These are phyloP conservation scores for Entomortierella parvispora DNA, from an alignment of 192 early-diverging fungal genomes.

Conservation along the genomic window DNA sequence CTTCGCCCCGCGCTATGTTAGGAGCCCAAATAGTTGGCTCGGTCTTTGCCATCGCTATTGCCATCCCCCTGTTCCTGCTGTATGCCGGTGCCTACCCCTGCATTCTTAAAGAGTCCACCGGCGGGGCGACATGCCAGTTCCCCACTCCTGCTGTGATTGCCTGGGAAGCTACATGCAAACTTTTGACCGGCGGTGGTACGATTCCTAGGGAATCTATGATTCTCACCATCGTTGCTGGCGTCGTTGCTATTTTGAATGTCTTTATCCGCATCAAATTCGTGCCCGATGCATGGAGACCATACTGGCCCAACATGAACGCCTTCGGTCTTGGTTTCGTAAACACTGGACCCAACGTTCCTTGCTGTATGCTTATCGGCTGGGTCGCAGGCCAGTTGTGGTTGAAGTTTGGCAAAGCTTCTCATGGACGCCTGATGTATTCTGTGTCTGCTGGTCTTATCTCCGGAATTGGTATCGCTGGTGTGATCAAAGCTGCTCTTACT, in stretches of 20 bases:
- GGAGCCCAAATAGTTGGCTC: slow-evolving; percentile 70
- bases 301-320: slow-evolving; percentile 69
- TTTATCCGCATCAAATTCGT: slow-evolving; percentile 56
- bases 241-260: slow-evolving; percentile 49
- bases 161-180: slow-evolving; percentile 55
- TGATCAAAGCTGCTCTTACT: slow-evolving; percentile 58
- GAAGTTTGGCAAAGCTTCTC: slow-evolving; percentile 9
- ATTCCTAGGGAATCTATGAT: slow-evolving; percentile 53
- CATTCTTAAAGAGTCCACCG: slow-evolving; percentile 37
- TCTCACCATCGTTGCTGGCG: slow-evolving; percentile 55
- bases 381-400: slow-evolving; percentile 55
- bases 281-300: slow-evolving; percentile 60
- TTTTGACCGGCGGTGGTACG: slow-evolving; percentile 56
- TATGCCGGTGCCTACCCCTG: slow-evolving; percentile 75
- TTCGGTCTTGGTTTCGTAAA: slow-evolving; percentile 65
- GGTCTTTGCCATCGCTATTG: slow-evolving; percentile 64
- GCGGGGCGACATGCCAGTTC: slow-evolving; percentile 52
- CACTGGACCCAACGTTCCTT: slow-evolving; percentile 50
- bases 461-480: slow-evolving; percentile 61
- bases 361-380: slow-evolving; percentile 62
- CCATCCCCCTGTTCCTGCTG: slow-evolving; percentile 66
- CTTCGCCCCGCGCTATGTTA: slow-evolving; percentile 73
- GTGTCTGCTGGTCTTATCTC: slow-evolving; percentile 60
- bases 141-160: slow-evolving; percentile 46
- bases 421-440: slow-evolving; percentile 55